Percentiles rank a stretch among this genome's conserved stretches.
phyloP scores from a whole-genome alignment of 2,329 filamentous ascomycete species.

The Talaromyces rugulosus region DNA sequence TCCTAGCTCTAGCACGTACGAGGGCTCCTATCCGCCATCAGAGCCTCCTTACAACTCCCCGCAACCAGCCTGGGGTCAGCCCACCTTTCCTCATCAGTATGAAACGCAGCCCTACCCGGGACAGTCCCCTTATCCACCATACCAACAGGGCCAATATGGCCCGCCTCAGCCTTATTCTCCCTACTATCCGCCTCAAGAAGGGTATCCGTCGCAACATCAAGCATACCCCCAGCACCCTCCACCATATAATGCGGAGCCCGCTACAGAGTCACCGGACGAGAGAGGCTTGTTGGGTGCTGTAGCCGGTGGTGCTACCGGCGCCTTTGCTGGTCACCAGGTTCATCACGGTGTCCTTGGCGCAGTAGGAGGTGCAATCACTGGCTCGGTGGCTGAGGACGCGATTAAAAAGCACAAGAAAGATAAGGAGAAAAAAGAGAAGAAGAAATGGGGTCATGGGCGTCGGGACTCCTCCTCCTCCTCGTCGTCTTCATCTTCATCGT shows the following conservation, averaged over 20 bases:
- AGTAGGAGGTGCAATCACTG: constrained; percentile 54
- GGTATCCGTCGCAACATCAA: not conserved
- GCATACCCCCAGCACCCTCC: not conserved
- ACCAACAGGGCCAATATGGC: not conserved
- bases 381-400: constrained; percentile 41
- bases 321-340: constrained; percentile 54
- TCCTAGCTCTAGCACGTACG: not conserved
- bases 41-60: not conserved
- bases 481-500: not conserved
- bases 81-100: not conserved
- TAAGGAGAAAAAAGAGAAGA: not conserved
- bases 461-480: not conserved
- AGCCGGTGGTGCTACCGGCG: constrained; percentile 52
- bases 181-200: not conserved
- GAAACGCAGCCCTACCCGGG: not conserved
- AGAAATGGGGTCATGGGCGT: constrained; percentile 7
- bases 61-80: not conserved
- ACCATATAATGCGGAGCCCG: not conserved
- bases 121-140: not conserved
- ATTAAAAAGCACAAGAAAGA: constrained; percentile 8
- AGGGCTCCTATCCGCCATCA: not conserved
- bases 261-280: not conserved
- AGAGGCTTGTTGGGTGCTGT: not conserved
- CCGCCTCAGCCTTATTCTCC: not conserved
- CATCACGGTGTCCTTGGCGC: constrained; percentile 56